Evolutionary conservation across 495 filamentous ascomycete species (phyloP), one percentile per base, ranked within the genome.

Genomic region (Copromyces sp.): DNA sequence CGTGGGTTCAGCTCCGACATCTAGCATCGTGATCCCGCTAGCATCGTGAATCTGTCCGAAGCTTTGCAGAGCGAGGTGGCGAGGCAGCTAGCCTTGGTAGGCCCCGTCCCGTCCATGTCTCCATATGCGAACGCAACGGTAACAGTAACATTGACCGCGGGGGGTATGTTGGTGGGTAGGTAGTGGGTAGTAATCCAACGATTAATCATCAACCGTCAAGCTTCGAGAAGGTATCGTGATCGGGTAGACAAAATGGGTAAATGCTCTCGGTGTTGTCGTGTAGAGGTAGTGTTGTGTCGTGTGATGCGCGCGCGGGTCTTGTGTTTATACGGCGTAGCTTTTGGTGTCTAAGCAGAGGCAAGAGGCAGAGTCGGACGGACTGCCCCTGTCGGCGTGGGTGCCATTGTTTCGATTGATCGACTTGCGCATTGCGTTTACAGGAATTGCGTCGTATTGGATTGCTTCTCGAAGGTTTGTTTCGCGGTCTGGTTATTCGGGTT

Each of bases 401-500:
- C 0, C 11, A 59, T 59, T 59, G 20, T 14, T 2, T 29, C 1
- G 11, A 12, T 14, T 4, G 11, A 1, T 3, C 1, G 47, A 4
- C 0, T 59, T 29, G 2, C 47, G 47, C 5, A 4, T 59, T 1
- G 3, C 0, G 2, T 3, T 59, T 0, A 7, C 1, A 14, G 0
- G 6, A 59, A 32, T 29, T 4, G 0, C 0, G 9, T 29, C 0
- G 1, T 24, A 24, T 53, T 1, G 1, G 0, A 1, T 59, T 14
- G 2, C 5, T 59, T 29, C 3, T 9, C 2, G 2, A 29, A 3
- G 20, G 45, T 5, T 0, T 2, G 3, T 20, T 47, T 1, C 9
- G 8, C 44, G 24, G 0, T 47, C 9, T 2, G 9, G 12, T 24
- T 9, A 14, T 29, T 2, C 0, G 11, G 9, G 2, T 29, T 29